phyloP scores from a whole-genome alignment of 2,329 filamentous ascomycete genomes.

The Ophiosphaerella narmari region DNA sequence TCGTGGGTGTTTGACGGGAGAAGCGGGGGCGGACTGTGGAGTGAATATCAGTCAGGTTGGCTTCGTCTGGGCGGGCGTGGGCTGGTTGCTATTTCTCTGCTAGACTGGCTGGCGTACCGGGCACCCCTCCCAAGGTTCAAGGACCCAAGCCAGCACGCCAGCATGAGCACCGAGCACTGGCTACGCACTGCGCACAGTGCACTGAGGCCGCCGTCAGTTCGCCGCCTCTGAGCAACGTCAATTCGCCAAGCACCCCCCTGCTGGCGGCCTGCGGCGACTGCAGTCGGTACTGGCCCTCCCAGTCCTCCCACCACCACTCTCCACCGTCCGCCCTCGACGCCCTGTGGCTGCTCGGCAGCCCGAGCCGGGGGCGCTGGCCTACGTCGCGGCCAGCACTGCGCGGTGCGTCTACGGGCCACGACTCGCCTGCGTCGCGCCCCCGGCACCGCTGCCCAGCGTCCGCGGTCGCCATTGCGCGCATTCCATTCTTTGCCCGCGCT shows the following conservation, averaged over 20 bases:
- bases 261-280: neutral
- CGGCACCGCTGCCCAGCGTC: no score
- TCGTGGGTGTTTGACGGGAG: no score
- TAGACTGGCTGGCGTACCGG: constrained; percentile 6
- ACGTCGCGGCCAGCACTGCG: neutral
- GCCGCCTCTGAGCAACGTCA: constrained; percentile 31
- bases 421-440: no score
- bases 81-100: constrained; percentile 32
- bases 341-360: constrained; percentile 7
- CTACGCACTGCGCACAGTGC: constrained; percentile 19
- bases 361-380: constrained; percentile 4
- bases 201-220: constrained; percentile 18
- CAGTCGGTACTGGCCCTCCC: constrained; percentile 24
- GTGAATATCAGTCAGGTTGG: constrained; percentile 14
- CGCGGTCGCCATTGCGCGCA: neutral
- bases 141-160: neutral
- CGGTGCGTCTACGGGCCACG: neutral
- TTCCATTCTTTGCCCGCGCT: neutral
- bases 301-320: constrained; percentile 4
- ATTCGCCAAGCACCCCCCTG: constrained; percentile 30
- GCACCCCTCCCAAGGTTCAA: neutral
- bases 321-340: constrained; percentile 10
- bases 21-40: constrained; percentile 16
- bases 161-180: no score
- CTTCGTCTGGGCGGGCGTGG: constrained; percentile 18